These are phyloP conservation scores for Zizania palustris DNA, from an alignment of 202 grass and related monocot species.

Conservation along the genomic window DNA sequence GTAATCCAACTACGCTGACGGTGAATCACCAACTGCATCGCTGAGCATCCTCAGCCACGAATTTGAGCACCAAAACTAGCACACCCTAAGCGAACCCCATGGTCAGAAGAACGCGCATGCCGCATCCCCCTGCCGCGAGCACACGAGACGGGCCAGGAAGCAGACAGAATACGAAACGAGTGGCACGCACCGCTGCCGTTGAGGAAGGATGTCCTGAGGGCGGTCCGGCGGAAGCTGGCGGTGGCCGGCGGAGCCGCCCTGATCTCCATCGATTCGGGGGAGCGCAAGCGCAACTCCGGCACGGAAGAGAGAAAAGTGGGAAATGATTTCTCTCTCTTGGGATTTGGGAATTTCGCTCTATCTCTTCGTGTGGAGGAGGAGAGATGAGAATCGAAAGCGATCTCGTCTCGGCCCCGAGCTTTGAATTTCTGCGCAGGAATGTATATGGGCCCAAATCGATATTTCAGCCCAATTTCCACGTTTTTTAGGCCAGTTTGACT, in stretches of 20 bases:
- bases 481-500: too few relatives aligned
- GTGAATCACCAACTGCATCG: background rate
- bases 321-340: background rate
- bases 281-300: background rate
- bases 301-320: background rate
- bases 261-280: slow-evolving; percentile 58
- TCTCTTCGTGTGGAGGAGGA: slow-evolving; percentile 49
- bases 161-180: slow-evolving; percentile 7
- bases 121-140: background rate
- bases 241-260: slow-evolving; percentile 42
- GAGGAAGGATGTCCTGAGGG: slow-evolving; percentile 56
- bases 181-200: slow-evolving; percentile 47
- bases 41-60: background rate
- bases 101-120: background rate
- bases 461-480: background rate
- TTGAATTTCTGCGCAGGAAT: background rate
- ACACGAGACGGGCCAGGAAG: background rate
- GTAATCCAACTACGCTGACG: background rate
- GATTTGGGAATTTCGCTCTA: slow-evolving; percentile 24
- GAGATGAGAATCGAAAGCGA: slow-evolving; percentile 14
- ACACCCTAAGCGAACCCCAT: background rate
- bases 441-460: background rate
- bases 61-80: background rate
- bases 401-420: background rate
- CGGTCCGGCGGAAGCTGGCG: slow-evolving; percentile 28